Conservation (phyloP, 768 basidiomycete species). For the Macrolepiota dolichaula region DNA sequence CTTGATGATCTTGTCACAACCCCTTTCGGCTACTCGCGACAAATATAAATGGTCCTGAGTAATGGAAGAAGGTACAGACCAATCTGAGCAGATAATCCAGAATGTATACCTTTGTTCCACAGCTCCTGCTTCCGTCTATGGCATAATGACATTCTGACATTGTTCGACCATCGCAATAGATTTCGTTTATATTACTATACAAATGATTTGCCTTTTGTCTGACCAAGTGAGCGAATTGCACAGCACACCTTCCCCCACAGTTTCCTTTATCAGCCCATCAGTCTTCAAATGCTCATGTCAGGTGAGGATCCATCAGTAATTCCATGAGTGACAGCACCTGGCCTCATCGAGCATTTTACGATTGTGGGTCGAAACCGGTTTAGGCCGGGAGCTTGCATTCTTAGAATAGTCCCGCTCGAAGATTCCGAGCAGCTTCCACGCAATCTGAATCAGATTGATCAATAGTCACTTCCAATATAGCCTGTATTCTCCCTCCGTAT, state of each 20-base stretch:
- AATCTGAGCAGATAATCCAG: background rate
- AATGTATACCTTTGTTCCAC: slow-evolving; percentile 1
- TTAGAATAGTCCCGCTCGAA: background rate
- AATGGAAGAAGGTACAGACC: slow-evolving; percentile 10
- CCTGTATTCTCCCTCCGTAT: background rate
- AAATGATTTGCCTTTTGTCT: background rate
- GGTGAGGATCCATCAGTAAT: slow-evolving; percentile 2
- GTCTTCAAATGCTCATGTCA: slow-evolving; percentile 10
- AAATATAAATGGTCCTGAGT: slow-evolving; percentile 15
- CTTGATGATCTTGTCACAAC: slow-evolving; percentile 13
- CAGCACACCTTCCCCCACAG: background rate
- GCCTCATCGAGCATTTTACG: background rate
- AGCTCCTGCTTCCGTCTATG: background rate
- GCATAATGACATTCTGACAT: slow-evolving; percentile 4
- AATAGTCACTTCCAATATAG: background rate
- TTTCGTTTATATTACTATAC: background rate
- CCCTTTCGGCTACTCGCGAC: slow-evolving; percentile 7
- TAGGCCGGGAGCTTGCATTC: background rate
- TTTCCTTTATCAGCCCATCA: slow-evolving; percentile 9
- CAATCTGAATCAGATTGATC: slow-evolving; percentile 4
- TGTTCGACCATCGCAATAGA: background rate
- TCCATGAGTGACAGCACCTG: background rate
- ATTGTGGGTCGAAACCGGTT: slow-evolving; percentile 3
- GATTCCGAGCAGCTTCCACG: background rate
- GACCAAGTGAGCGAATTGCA: background rate